Percentiles rank a stretch among this genome's conserved stretches.
Conservation (phyloP, 2,329 filamentous ascomycete genomes). For the Domatiomyces catenatus region DNA sequence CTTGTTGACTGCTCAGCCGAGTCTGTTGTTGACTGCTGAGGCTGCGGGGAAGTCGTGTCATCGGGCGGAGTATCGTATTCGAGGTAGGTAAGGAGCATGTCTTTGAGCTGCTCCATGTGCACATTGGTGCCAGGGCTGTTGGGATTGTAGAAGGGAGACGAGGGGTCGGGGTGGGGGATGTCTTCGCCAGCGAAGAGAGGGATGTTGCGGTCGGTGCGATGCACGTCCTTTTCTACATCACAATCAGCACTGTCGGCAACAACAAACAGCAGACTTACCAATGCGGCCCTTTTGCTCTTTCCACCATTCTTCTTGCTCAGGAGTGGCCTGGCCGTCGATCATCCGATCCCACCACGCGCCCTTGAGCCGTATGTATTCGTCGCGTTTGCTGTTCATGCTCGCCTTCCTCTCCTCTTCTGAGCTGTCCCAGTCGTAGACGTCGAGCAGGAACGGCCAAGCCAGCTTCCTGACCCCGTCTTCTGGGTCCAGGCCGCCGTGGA, state of each 20-base stretch:
- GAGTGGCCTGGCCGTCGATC: conserved; percentile 62
- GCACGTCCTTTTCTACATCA: conserved; percentile 84
- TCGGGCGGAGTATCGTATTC: conserved; percentile 56
- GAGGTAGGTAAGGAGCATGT: conserved; percentile 97
- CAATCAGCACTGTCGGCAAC: conserved; percentile 28
- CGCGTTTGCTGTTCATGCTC: conserved; percentile 67
- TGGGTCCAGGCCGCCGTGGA: conserved; percentile 77
- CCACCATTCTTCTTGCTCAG: conserved; percentile 88
- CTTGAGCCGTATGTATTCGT: conserved; percentile 89
- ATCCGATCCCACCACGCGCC: conserved; percentile 92
- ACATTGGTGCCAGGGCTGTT: conserved; percentile 88
- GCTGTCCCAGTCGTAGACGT: conserved; percentile 87
- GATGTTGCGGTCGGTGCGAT: conserved; percentile 86
- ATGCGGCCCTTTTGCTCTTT: conserved; percentile 85
- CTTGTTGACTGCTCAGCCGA: no score
- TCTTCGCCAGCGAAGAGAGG: conserved; percentile 95
- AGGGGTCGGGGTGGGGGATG: conserved; percentile 87
- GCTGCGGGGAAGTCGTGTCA: neutral
- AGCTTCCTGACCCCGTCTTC: conserved; percentile 91
- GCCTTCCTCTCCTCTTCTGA: conserved; percentile 70
- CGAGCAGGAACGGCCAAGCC: conserved; percentile 87
- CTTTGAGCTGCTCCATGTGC: conserved; percentile 96
- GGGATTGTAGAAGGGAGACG: conserved; percentile 80
- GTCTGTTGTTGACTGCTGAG: no score
- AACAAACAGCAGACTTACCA: conserved; percentile 43